A percentile compares a stretch with the other conserved stretches of the same genome.
Evolutionary conservation across 805 yeast species (phyloP).

Genomic region (Ogataea neopini): DNA sequence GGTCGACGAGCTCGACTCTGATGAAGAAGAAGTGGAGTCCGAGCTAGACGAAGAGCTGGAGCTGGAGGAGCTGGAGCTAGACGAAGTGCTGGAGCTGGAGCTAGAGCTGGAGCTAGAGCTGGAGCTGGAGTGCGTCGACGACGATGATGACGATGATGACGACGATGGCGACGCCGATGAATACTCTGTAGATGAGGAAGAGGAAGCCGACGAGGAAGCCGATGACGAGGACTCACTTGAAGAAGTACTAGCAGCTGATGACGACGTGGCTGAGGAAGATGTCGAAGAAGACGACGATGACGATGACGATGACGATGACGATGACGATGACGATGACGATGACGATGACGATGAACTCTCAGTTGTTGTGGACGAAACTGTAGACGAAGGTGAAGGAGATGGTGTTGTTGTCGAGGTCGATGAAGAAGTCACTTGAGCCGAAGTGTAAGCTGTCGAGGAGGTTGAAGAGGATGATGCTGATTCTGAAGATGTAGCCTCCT

Average conservation of each 20-base stretch:
- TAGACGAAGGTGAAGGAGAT: background rate
- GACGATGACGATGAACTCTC: background rate
- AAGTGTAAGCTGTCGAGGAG: background rate
- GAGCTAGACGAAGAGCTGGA: background rate
- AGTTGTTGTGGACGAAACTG: background rate
- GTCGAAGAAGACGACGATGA: background rate
- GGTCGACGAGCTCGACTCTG: background rate
- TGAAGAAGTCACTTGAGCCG: background rate
- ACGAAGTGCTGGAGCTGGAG: background rate
- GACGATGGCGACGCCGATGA: background rate
- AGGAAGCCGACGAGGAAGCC: constrained; percentile 5
- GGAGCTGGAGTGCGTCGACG: background rate
- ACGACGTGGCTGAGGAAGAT: background rate
- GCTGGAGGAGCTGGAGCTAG: background rate
- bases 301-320: background rate
- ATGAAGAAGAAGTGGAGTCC: background rate
- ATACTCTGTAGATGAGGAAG: background rate
- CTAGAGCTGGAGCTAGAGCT: background rate
- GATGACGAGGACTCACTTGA: constrained; percentile 7
- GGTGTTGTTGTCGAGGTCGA: constrained; percentile 6
- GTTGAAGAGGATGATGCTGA: constrained; percentile 10
- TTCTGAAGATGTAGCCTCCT: constrained; percentile 5
- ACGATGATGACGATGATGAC: background rate
- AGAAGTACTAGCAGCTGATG: no score
- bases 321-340: constrained; percentile 1